Evolutionary conservation across 78 protist genomes (phyloP).

Genomic region (Dictyostelium purpureum): DNA sequence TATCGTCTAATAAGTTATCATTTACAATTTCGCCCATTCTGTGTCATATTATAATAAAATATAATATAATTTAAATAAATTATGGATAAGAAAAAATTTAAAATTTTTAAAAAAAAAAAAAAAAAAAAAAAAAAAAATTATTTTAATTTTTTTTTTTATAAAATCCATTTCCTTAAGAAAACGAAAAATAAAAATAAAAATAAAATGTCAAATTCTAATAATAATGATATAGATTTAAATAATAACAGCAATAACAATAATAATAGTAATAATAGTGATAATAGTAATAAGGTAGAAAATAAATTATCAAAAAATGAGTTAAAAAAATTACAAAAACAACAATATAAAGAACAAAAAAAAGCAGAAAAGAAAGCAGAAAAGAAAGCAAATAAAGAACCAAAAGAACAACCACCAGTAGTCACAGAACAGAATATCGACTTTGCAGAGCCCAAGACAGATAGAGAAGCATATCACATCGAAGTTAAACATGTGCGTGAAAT

Average conservation of each 20-base stretch:
- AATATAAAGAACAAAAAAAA: background rate
- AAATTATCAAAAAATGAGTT: background rate
- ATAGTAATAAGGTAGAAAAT: too few relatives aligned
- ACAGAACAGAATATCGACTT: slow-evolving; percentile 4
- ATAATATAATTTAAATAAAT: too few relatives aligned
- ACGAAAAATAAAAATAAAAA: background rate
- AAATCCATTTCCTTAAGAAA: background rate
- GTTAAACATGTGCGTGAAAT: slow-evolving; percentile 74
- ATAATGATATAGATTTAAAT: background rate
- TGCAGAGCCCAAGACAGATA: slow-evolving; percentile 59
- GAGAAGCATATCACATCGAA: slow-evolving; percentile 71
- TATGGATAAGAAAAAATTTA: background rate
- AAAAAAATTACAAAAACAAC: slow-evolving; percentile 2
- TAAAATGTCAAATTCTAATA: background rate
- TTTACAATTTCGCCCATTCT: too few relatives aligned
- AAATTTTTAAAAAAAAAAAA: background rate
- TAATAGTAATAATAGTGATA: background rate
- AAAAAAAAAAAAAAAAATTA: background rate
- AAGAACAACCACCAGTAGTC: background rate
- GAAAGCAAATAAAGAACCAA: background rate
- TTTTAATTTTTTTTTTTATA: background rate
- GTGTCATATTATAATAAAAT: too few relatives aligned
- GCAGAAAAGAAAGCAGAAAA: background rate
- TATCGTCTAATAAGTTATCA: too few relatives aligned
- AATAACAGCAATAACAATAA: background rate